Base-by-base conservation (phyloP, 257 asterid species). In the Solanum bulbocastanum region DNA sequence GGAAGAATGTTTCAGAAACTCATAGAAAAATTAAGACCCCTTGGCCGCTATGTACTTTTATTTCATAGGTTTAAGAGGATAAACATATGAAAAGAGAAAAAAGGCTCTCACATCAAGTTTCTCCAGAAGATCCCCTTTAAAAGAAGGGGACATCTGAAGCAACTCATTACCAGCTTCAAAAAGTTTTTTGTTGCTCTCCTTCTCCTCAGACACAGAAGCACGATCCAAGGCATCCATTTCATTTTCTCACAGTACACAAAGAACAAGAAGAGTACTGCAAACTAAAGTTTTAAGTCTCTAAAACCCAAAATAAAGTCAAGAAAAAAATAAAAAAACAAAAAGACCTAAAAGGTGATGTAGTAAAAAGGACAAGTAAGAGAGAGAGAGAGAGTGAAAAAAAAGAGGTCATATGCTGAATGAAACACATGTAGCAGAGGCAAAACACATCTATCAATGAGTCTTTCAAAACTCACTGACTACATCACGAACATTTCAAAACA, bases 31-130 rank as follows among this genome's bases (percentile, higher is more conserved):
- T 68, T 13, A 2, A 68, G 37, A 37, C 74, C 36, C 74, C 11
- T 27, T 68, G 5, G 10, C 6, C 0, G 22, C 3, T 12, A 27
- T 66, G 36, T 13, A 5, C 20, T 65, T 65, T 27, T 14, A 3
- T 6, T 68, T 68, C 20, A 14, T 30, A 32, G 14, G 39, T 32
- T 30, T 32, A 69, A 30, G 39, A 11, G 2, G 12, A 10, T 4
- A 71, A 16, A 8, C 7, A 71, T 1, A 71, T 71, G 13, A 25
- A 33, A 16, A 32, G 42, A 33, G 22, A 42, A 78, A 49, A 56
- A 32, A 79, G 23, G 27, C 40, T 1, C 86, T 66, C 71, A 88
- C 88, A 49, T 86, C 87, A 69, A 88, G 90, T 35, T 83, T 83
- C 16, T 71, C 79, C 22, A 86, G n/a, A 78, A 88, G 79, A 72